A percentile compares a stretch with the other conserved stretches of the same genome.
Evolutionary conservation across 2,329 filamentous ascomycete species (phyloP).

Genomic region (Paracoccidioides lutzii): DNA sequence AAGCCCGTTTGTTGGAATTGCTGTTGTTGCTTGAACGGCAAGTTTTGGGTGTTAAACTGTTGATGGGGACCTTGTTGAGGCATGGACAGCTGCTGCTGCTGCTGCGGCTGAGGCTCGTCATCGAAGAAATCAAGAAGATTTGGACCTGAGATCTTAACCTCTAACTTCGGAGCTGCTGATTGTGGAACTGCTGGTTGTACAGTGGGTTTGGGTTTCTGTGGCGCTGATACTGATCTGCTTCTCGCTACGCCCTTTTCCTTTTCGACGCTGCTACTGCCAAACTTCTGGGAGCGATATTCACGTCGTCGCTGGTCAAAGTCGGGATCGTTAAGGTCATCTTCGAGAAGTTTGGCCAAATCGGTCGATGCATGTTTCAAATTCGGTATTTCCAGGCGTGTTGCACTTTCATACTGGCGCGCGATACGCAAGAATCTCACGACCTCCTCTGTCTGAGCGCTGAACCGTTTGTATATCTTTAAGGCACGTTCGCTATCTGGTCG

Average conservation of each 20-base stretch:
- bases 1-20: conserved; percentile 23
- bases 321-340: conserved; percentile 87
- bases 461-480: conserved; percentile 80
- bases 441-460: conserved; percentile 80
- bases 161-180: conserved; percentile 17
- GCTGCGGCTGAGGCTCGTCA: conserved; percentile 65
- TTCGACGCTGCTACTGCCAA: conserved; percentile 47
- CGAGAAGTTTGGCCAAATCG: conserved; percentile 73
- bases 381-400: conserved; percentile 82
- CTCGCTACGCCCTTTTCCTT: conserved; percentile 17
- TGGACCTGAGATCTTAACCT: conserved; percentile 34
- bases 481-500: conserved; percentile 84
- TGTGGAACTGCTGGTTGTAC: conserved; percentile 13
- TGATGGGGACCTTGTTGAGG: conserved; percentile 29
- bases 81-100: conserved; percentile 62
- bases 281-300: conserved; percentile 81
- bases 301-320: conserved; percentile 90
- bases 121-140: conserved; percentile 89
- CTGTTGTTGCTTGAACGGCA: conserved; percentile 19
- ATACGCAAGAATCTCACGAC: conserved; percentile 83
- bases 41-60: conserved; percentile 18
- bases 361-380: conserved; percentile 96
- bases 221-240: conserved; percentile 20
- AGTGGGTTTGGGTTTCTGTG: conserved; percentile 13
- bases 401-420: conserved; percentile 80